Percentiles rank a stretch among this genome's conserved stretches.
Conservation (phyloP, 2,329 filamentous ascomycete species). For the Phialocephala sp. region DNA sequence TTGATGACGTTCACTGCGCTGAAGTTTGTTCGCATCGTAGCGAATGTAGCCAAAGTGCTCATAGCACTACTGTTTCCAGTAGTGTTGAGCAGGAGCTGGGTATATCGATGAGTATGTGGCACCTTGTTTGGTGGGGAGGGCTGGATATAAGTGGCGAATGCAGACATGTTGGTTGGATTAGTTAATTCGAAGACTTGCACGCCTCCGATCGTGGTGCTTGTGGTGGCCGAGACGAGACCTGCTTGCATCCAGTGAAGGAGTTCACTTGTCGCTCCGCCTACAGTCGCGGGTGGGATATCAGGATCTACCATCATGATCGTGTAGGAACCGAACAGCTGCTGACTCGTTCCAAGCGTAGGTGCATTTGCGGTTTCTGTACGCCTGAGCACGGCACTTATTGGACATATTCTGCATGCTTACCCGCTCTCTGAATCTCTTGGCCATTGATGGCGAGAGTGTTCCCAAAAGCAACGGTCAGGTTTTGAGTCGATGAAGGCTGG, state of each 20-base stretch:
- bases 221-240: constrained; percentile 34
- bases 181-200: constrained; percentile 33
- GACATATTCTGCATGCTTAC: constrained; percentile 19
- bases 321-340: constrained; percentile 36
- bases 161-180: constrained; percentile 31
- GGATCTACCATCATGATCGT: constrained; percentile 41
- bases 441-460: constrained; percentile 36
- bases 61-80: constrained; percentile 25
- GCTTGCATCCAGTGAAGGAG: constrained; percentile 42
- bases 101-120: constrained; percentile 38
- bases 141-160: constrained; percentile 34
- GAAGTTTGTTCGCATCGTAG: constrained; percentile 28
- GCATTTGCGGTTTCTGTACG: constrained; percentile 28
- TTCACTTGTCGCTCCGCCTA: constrained; percentile 32
- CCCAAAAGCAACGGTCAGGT: constrained; percentile 38
- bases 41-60: constrained; percentile 18
- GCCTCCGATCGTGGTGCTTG: constrained; percentile 33
- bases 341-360: constrained; percentile 35
- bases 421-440: constrained; percentile 33
- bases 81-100: constrained; percentile 38
- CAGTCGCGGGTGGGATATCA: constrained; percentile 34
- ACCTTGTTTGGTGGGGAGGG: constrained; percentile 36
- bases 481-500: constrained; percentile 32
- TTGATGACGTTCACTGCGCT: constrained; percentile 30
- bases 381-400: neutral